phyloP scores from a whole-genome alignment of 345 rosid species.

The Lepidium aucheri region DNA sequence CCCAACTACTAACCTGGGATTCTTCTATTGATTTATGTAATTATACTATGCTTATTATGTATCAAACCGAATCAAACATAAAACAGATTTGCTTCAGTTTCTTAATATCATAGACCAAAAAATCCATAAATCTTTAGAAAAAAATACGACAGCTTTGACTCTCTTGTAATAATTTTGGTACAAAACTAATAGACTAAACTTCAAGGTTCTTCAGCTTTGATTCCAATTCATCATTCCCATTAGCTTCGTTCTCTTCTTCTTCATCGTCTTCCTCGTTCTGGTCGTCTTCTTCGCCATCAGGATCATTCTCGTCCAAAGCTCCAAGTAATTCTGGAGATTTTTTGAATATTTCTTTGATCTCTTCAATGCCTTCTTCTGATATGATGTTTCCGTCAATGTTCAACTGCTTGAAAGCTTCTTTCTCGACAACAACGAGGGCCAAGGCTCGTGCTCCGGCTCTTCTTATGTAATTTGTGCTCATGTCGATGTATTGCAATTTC shows the following conservation, averaged over 20 bases:
- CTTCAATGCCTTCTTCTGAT: constrained; percentile 85
- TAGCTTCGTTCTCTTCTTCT: constrained; percentile 31
- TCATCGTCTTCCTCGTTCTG: constrained; percentile 48
- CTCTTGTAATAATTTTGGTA: constrained; percentile 6
- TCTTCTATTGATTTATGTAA: not conserved
- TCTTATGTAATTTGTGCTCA: constrained; percentile 49
- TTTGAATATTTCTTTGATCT: constrained; percentile 60
- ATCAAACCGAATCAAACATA: too few species aligned
- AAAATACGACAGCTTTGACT: not conserved
- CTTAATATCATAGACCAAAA: not conserved
- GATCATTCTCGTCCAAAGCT: constrained; percentile 74
- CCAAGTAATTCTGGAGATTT: constrained; percentile 58
- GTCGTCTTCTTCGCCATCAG: constrained; percentile 60
- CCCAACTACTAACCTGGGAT: not conserved
- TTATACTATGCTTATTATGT: too few species aligned
- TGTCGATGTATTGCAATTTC: constrained; percentile 50
- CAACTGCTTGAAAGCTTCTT: constrained; percentile 57
- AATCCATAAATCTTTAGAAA: not conserved
- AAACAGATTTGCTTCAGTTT: not conserved
- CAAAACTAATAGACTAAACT: constrained; percentile 22
- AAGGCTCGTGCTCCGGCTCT: constrained; percentile 64
- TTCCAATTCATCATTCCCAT: constrained; percentile 54
- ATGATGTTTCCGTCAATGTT: constrained; percentile 65
- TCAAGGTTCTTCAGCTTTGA: constrained; percentile 65
- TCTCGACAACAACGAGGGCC: constrained; percentile 52